phyloP scores from a whole-genome alignment of 1,139 yeast species.

The Pneumocystis murina region DNA sequence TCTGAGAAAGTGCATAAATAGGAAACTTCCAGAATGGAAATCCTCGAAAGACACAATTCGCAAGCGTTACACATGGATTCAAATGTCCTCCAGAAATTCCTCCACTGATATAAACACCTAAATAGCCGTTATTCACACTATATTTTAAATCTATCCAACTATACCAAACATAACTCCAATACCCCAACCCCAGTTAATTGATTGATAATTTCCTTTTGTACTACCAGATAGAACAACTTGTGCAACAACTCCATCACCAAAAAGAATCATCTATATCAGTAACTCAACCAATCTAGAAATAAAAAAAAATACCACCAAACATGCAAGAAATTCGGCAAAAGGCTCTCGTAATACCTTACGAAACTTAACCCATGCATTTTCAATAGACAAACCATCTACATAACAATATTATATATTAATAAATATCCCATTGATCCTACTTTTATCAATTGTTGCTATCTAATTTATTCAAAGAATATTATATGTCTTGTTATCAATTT shows the following conservation, averaged over 20 bases:
- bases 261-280: constrained; percentile 21
- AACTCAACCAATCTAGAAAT: constrained; percentile 8
- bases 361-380: constrained; percentile 6
- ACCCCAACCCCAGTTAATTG: constrained; percentile 36
- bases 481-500: too few relatives aligned
- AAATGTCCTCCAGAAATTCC: constrained; percentile 25
- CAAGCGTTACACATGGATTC: constrained; percentile 24
- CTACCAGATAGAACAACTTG: constrained; percentile 28
- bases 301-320: constrained; percentile 10
- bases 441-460: too few relatives aligned
- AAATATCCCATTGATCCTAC: too few relatives aligned
- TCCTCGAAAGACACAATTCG: constrained; percentile 21
- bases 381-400: neutral
- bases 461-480: too few relatives aligned
- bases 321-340: constrained; percentile 30
- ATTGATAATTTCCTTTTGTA: constrained; percentile 29
- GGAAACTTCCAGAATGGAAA: constrained; percentile 24
- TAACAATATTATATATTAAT: too few relatives aligned
- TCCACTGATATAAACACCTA: constrained; percentile 17
- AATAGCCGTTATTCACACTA: constrained; percentile 8
- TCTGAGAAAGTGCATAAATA: constrained; percentile 20
- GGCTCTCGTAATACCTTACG: constrained; percentile 19
- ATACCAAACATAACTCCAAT: constrained; percentile 37
- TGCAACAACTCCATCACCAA: constrained; percentile 36
- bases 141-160: constrained; percentile 14